Evolutionary conservation across 345 rosid species (phyloP).

Genomic region (Bruguiera sexangula): DNA sequence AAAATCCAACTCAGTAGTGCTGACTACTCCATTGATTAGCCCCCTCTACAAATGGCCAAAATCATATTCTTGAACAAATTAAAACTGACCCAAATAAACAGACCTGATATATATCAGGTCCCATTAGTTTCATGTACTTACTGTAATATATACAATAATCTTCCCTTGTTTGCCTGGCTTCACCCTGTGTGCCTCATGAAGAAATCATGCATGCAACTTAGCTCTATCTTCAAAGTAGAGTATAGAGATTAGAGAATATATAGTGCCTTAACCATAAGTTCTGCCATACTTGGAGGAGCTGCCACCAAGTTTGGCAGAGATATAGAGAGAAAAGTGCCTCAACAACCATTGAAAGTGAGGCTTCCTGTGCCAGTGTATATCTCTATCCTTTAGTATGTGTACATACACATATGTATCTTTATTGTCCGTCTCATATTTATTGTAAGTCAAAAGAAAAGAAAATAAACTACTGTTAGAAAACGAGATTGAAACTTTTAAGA

Average conservation of each 20-base stretch:
- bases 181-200: slow-evolving; percentile 29
- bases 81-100: background rate
- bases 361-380: background rate
- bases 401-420: no score
- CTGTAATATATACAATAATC: background rate
- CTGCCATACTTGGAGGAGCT: slow-evolving; percentile 15
- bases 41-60: no score
- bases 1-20: no score
- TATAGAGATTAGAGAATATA: background rate
- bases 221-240: no score
- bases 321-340: background rate
- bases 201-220: background rate
- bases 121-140: no score
- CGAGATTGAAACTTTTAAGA: background rate
- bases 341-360: background rate
- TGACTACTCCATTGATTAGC: no score
- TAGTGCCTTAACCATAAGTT: background rate
- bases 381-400: no score
- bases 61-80: no score
- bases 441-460: no score
- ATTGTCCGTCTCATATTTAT: no score
- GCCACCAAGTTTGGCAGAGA: slow-evolving; percentile 20
- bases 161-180: slow-evolving; percentile 28
- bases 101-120: background rate
- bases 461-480: no score